A percentile compares a stretch with the other conserved stretches of the same genome.
Evolutionary conservation across 208 protist species (phyloP).

Genomic region (Trypanosoma caninum): DNA sequence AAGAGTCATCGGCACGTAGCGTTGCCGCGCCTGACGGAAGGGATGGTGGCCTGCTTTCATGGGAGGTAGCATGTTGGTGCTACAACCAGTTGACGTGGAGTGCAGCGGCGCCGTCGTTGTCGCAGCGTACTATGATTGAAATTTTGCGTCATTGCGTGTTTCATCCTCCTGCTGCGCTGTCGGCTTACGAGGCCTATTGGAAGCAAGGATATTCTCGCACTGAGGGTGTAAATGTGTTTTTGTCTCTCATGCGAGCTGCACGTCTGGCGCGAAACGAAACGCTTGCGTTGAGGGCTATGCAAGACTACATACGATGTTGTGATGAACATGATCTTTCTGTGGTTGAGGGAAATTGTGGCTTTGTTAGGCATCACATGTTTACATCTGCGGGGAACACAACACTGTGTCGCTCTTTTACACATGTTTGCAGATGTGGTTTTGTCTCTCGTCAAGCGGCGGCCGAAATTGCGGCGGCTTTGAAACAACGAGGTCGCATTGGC

Average conservation of each 20-base stretch:
- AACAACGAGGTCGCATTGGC: conserved; percentile 27
- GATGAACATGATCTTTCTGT: conserved; percentile 8
- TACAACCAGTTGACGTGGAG: conserved; percentile 21
- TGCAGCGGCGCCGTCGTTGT: conserved; percentile 11
- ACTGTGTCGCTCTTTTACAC: conserved; percentile 47
- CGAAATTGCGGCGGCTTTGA: conserved; percentile 31
- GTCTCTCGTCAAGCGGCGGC: conserved; percentile 28
- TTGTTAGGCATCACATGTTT: conserved; percentile 17
- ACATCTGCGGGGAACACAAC: conserved; percentile 38
- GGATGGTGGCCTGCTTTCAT: conserved; percentile 17
- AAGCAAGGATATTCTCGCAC: conserved; percentile 38
- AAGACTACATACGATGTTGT: conserved; percentile 41
- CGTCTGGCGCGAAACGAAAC: conserved; percentile 25
- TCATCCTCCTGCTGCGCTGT: conserved; percentile 26
- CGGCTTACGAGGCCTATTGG: conserved; percentile 56
- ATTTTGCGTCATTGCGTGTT: conserved; percentile 46
- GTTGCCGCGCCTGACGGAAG: too few relatives aligned
- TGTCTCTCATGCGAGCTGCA: conserved; percentile 59
- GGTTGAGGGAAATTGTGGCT: background rate
- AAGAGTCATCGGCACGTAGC: too few relatives aligned
- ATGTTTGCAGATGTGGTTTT: conserved; percentile 31
- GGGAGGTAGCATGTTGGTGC: conserved; percentile 24
- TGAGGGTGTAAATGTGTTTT: conserved; percentile 61
- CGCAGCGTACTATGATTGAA: conserved; percentile 55
- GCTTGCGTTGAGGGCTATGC: conserved; percentile 41